Conservation (phyloP, 2,329 filamentous ascomycete genomes). For the Ophiostoma angusticollis region DNA sequence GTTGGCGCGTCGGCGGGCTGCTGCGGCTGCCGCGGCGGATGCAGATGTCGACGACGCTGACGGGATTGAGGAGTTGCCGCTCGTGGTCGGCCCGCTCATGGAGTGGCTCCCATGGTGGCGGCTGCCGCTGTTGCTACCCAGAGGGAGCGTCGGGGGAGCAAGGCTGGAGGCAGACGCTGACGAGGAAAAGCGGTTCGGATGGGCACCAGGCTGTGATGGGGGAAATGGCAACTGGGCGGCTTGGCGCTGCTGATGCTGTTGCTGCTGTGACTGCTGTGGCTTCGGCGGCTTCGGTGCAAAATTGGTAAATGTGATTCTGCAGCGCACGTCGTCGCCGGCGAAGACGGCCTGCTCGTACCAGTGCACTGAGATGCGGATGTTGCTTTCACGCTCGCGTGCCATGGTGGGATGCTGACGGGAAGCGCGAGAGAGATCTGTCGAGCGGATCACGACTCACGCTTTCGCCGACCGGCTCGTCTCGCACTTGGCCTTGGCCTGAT, state of each 20-base stretch:
- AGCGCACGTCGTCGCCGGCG: conserved; percentile 89
- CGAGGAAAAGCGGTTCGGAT: background rate
- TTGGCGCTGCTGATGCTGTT: conserved; percentile 1
- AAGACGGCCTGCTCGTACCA: conserved; percentile 94
- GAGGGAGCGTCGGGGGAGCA: conserved; percentile 4
- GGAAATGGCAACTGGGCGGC: too few relatives aligned
- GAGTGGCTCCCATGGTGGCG: conserved; percentile 14
- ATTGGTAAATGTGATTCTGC: conserved; percentile 94
- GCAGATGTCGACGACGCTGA: background rate
- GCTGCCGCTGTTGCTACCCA: conserved; percentile 7
- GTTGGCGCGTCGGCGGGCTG: conserved; percentile 1
- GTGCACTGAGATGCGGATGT: conserved; percentile 89
- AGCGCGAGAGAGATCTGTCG: too few relatives aligned
- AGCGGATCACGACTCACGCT: too few relatives aligned
- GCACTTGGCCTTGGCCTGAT: too few relatives aligned
- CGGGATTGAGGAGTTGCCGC: background rate
- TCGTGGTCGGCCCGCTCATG: conserved; percentile 10
- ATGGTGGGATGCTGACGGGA: too few relatives aligned
- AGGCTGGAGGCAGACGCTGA: background rate
- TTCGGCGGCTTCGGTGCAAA: conserved; percentile 30
- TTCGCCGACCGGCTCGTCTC: too few relatives aligned
- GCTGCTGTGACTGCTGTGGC: conserved; percentile 1
- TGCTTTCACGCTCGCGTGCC: conserved; percentile 29
- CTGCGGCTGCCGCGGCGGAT: background rate
- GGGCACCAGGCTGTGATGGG: too few relatives aligned